phyloP scores from a whole-genome alignment of 192 early-diverging fungal genomes.

The Umbelopsis ramanniana region DNA sequence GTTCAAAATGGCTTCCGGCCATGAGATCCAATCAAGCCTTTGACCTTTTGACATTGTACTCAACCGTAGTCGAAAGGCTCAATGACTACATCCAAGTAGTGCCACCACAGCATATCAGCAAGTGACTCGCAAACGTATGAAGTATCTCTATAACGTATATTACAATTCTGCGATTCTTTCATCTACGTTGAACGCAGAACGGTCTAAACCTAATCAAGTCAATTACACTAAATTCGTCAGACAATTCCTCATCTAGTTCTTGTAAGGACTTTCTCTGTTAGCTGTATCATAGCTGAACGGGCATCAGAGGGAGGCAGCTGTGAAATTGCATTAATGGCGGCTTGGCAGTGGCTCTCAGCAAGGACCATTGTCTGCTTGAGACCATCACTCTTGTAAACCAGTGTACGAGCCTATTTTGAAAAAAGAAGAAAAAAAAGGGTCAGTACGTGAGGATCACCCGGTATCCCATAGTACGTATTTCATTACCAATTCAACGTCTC shows the following conservation, averaged over 20 bases:
- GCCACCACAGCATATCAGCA: too few relatives aligned
- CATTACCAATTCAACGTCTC: constrained; percentile 75
- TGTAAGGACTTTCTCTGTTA: constrained; percentile 82
- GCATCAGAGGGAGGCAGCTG: constrained; percentile 77
- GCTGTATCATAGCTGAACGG: constrained; percentile 72
- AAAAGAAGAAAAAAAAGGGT: too few relatives aligned
- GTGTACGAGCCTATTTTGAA: constrained; percentile 63
- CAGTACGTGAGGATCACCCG: too few relatives aligned
- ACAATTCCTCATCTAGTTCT: constrained; percentile 67
- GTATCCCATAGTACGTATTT: neutral
- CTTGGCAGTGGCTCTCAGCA: constrained; percentile 74
- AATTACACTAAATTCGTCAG: constrained; percentile 7
- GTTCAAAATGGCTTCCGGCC: too few relatives aligned
- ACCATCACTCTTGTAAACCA: constrained; percentile 82
- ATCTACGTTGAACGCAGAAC: neutral
- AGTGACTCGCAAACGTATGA: neutral
- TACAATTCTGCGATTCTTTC: constrained; percentile 4
- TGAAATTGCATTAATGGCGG: constrained; percentile 71
- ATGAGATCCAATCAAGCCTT: too few relatives aligned
- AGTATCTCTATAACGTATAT: constrained; percentile 7
- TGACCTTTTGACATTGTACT: too few relatives aligned
- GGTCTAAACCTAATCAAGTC: neutral
- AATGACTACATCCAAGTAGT: too few relatives aligned
- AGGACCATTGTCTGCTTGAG: constrained; percentile 76
- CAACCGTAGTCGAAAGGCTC: too few relatives aligned